Percentiles rank a stretch among this genome's conserved stretches.
Conservation (phyloP, 2,329 filamentous ascomycete genomes). For the Diaporthe nobilis region DNA sequence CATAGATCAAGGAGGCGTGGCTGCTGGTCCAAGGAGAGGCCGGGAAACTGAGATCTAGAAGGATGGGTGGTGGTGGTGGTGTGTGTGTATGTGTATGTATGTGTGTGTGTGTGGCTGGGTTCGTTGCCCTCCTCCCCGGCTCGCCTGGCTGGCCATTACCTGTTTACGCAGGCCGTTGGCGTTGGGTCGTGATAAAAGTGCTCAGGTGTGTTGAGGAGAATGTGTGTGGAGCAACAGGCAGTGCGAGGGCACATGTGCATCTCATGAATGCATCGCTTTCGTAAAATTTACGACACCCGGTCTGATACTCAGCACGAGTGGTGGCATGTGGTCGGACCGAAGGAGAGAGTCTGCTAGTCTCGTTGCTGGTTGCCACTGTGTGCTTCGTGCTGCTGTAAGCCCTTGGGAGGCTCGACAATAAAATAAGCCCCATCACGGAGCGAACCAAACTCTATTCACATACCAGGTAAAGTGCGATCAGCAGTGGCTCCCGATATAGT, state of each 20-base stretch:
- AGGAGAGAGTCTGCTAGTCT: background rate
- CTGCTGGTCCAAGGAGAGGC: background rate
- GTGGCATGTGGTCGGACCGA: constrained; percentile 2
- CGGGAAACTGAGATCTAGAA: background rate
- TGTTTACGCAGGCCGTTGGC: background rate
- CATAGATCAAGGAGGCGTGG: constrained; percentile 27
- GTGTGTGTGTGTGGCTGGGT: background rate
- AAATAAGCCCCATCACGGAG: constrained; percentile 1
- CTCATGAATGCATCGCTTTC: constrained; percentile 12
- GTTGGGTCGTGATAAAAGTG: background rate
- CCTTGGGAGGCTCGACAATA: constrained; percentile 21
- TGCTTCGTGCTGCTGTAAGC: constrained; percentile 8
- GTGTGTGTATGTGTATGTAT: background rate
- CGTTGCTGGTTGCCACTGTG: background rate
- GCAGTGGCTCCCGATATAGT: background rate
- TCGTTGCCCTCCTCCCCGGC: background rate
- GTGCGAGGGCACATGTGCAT: constrained; percentile 6
- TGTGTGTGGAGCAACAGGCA: constrained; percentile 20
- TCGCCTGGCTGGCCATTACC: background rate
- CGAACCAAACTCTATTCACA: constrained; percentile 9
- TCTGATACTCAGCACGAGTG: background rate
- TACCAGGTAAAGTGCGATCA: background rate
- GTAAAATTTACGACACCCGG: background rate
- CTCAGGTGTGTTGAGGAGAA: background rate
- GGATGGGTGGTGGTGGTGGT: background rate